Base-by-base conservation (phyloP, 2,329 filamentous ascomycete genomes). In the Monosporascus sp. region DNA sequence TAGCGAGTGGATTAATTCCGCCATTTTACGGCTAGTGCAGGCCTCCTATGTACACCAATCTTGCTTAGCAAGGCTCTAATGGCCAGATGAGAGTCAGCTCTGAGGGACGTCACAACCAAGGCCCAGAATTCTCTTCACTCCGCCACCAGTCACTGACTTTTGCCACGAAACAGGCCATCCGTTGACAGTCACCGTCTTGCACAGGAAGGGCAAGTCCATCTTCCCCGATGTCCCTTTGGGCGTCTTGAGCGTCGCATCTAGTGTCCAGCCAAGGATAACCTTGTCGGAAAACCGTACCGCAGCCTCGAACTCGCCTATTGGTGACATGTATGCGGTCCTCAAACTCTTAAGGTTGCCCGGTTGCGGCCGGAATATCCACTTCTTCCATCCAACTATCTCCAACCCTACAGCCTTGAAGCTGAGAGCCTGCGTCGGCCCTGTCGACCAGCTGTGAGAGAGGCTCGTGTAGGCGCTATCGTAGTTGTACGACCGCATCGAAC, bases 371-470 rank as follows among this genome's bases (percentile, higher is more conserved):
- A 46, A 46, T 9, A 27, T 17, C 43, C 43, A 46, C 9, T 22
- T 22, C 43, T 46, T 46, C 43, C 43, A 46, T 9, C 37, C 48
- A 2, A 51, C 49, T 8, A 69, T 50, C 38, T 63, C 60, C 7
- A 69, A 50, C 5, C 66, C 66, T 8, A 63, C 61, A 3, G 60
- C 59, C 43, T 62, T 62, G 44, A 65, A 64, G 18, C 57, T 62
- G 18, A 69, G 50, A 15, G 63, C 54, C 50, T 50, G 54, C 1
- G 65, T 67, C 3, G 66, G 67, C 1, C 67, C 70, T 1, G 65
- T 61, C 18, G 59, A 61, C 70, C 70, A 72, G 0, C 68, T 67
- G 53, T 72, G 69, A 4, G 64, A 62, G 39, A 69, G 64, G n/a
- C 60, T 65, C 7, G 69, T 67, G 52, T 68, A 68, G 11, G 63